Evolutionary conservation across 176 grass and related monocot species (phyloP), one percentile per base, ranked within the genome.

Genomic region (Cenchrus fungigraminus): DNA sequence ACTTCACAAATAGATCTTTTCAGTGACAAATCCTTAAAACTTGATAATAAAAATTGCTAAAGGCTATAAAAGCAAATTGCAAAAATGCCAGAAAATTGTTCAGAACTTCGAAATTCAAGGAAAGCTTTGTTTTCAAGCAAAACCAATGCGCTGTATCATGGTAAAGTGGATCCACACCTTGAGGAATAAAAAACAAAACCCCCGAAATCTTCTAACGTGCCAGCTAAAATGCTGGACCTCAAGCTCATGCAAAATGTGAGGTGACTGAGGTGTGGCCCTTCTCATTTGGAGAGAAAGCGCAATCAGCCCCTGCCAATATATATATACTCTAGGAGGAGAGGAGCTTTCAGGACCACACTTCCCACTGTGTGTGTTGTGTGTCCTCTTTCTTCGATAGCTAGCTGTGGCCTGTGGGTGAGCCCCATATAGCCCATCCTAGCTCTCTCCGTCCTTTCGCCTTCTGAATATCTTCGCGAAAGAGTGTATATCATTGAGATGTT

Each of bases 261-360:
- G 61, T 56, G 40, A 68, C 71, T 82, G 15, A 66, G 77, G 28
- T 83, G 78, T 82, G 83, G 55, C 50, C 67, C 79, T 80, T 83
- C 43, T 61, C 22, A 63, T 87, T 79, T 68, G 42, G 51, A 79
- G 60, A 67, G 73, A 86, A 73, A 79, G 79, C 40, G 14, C 40
- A 78, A 78, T 51, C 79, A 82, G 58, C 65, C 73, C 50, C 56
- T 56, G 49, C 25, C 44, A 78, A 73, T 78, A 72, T 58, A 76
- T 74, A 76, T 74, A 74, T 78, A 53, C 59, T 83, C 43, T 68
- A 79, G 72, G 20, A 81, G 12, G 51, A 62, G 68, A 74, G 67
- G 84, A 83, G 89, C 80, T 90, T 87, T 90, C 84, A 83, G 80
- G 89, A 90, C 89, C 84, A 90, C 89, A 68, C 15, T 55, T 83